These are phyloP conservation scores for Paraconiothyrium sp. DNA, from an alignment of 2,329 filamentous ascomycete genomes.

Conservation along the genomic window DNA sequence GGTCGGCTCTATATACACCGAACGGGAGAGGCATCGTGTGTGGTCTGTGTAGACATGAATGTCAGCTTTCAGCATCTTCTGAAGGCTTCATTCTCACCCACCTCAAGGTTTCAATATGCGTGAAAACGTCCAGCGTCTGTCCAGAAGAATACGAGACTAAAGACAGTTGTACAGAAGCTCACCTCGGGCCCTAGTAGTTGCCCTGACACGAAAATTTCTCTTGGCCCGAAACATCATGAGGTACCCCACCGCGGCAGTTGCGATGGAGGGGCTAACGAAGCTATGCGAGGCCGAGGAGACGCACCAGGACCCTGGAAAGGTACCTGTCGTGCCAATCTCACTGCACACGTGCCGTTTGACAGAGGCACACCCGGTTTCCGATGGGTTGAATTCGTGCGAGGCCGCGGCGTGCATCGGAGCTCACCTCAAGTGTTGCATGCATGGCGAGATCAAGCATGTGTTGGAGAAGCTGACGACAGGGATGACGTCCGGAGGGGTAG, in stretches of 20 bases:
- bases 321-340: not conserved
- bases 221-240: constrained; percentile 20
- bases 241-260: constrained; percentile 51
- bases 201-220: constrained; percentile 20
- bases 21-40: constrained; percentile 49
- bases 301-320: constrained; percentile 2
- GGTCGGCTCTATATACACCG: constrained; percentile 60
- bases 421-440: not conserved
- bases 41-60: constrained; percentile 5
- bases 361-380: not conserved
- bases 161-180: not conserved
- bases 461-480: not conserved
- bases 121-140: not conserved
- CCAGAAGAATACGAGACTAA: not conserved
- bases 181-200: not conserved
- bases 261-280: constrained; percentile 25
- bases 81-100: not conserved
- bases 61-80: constrained; percentile 1
- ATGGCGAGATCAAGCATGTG: not conserved
- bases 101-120: not conserved
- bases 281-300: constrained; percentile 15
- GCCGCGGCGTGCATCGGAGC: not conserved
- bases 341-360: not conserved
- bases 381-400: not conserved
- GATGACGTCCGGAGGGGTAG: constrained; percentile 11